Base-by-base conservation (phyloP, 176 grass and related monocot species). In the Musa acuminata region DNA sequence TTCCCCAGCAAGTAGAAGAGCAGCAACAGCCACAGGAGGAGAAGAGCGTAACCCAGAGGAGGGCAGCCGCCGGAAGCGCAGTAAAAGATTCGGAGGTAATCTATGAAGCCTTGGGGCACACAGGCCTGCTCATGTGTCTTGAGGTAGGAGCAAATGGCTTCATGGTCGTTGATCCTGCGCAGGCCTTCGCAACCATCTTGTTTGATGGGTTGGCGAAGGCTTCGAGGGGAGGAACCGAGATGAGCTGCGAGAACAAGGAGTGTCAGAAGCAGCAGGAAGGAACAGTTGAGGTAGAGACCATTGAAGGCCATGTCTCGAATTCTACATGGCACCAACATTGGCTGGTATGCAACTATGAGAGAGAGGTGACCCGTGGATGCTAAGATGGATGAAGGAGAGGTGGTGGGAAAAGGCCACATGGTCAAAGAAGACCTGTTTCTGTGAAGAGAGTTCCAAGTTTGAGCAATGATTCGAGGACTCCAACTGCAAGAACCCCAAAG, bases 1-100 rank as follows among this genome's bases (percentile, higher is more conserved):
- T 88, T 88, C 16, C 90, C 93, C 19, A 97, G 90, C 25, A 97
- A 77, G 84, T 97, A 97, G 83, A 97, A 97, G 52, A 97, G 87
- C 2, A 86, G 49, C 2, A 90, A 53, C 1, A 96, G 85, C 87
- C 85, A 96, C 55, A 90, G 76, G 1, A 23, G 51, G 14, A 87
- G 73, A 24, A 80, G 64, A 10, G 52, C 23, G 57, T 77, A 79
- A n/a, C 92, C 87, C 49, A 92, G 75, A 67, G 80, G 21, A 21
- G 82, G 75, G 27, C 53, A 35, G 17, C 71, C 14, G 0, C 79
- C 76, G 16, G 78, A 82, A 13, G 11, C 1, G 81, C 93, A 96
- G 78, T 96, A 96, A 83, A 92, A 92, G 48, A 88, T 1, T 1
- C 53, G 64, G 53, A 92, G 87, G 83, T 96, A 96, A 79, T 92